Conservation (phyloP, 345 rosid species). For the Physaria fendleri region DNA sequence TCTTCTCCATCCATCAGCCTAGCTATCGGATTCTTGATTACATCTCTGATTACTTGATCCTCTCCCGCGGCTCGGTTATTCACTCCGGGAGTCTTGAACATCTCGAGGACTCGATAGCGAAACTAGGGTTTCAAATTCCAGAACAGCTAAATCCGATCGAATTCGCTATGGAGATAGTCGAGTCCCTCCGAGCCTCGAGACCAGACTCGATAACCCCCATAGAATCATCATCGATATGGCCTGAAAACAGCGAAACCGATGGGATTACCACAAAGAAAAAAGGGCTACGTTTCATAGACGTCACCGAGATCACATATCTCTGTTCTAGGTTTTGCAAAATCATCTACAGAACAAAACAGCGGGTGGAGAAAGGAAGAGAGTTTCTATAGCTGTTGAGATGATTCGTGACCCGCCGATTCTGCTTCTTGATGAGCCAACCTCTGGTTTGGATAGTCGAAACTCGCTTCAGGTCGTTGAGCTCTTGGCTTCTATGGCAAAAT, state of each 20-base stretch:
- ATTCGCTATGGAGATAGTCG: slow-evolving; percentile 79
- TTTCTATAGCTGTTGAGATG: slow-evolving; percentile 78
- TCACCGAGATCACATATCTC: slow-evolving; percentile 50
- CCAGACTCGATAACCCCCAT: not conserved
- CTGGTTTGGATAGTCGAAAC: slow-evolving; percentile 78
- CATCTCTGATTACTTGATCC: slow-evolving; percentile 58
- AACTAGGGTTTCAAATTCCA: slow-evolving; percentile 62
- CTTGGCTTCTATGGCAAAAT: slow-evolving; percentile 62
- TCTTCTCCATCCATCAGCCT: slow-evolving; percentile 65
- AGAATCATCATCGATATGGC: slow-evolving; percentile 26
- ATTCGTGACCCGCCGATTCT: slow-evolving; percentile 74
- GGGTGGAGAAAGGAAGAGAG: too few relatives aligned
- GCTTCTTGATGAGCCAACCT: slow-evolving; percentile 86
- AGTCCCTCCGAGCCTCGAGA: slow-evolving; percentile 24
- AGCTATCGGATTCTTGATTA: slow-evolving; percentile 66
- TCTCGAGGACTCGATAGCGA: slow-evolving; percentile 54
- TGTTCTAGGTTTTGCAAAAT: slow-evolving; percentile 81
- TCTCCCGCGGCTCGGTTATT: slow-evolving; percentile 47
- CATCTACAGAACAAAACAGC: slow-evolving; percentile 74
- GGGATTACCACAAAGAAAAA: not conserved
- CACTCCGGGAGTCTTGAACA: slow-evolving; percentile 51
- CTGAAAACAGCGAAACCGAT: slow-evolving; percentile 22
- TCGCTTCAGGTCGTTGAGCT: slow-evolving; percentile 82
- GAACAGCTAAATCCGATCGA: slow-evolving; percentile 63
- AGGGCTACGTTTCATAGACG: slow-evolving; percentile 19